These are phyloP conservation scores for Dorcoceras hygrometricum DNA, from an alignment of 257 asterid species.

Conservation along the genomic window DNA sequence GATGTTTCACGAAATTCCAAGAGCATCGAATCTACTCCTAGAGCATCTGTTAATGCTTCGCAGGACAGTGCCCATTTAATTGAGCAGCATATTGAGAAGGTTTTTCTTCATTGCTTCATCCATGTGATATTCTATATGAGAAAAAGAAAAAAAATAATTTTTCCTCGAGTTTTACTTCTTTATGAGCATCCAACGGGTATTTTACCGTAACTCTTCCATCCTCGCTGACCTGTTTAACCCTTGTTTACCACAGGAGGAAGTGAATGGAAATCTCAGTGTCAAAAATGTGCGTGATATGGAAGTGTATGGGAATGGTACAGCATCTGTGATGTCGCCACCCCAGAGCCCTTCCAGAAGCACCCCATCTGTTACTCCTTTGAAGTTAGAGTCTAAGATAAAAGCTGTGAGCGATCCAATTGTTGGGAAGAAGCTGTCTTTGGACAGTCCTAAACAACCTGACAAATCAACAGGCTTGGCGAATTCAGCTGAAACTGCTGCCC, in stretches of 20 bases:
- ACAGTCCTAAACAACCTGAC: constrained; percentile 38
- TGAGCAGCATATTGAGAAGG: constrained; percentile 39
- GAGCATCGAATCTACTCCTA: constrained; percentile 34
- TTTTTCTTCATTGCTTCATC: constrained; percentile 26
- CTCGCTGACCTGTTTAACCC: neutral
- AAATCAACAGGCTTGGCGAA: constrained; percentile 30
- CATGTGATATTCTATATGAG: constrained; percentile 4
- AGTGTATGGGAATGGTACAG: constrained; percentile 28
- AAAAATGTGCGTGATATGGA: constrained; percentile 37
- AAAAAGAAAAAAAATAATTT: too few relatives aligned
- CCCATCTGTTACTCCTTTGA: constrained; percentile 25
- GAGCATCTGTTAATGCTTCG: constrained; percentile 27
- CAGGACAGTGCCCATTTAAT: constrained; percentile 38
- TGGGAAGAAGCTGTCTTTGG: constrained; percentile 40
- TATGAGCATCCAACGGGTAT: neutral
- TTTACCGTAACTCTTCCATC: neutral
- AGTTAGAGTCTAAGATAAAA: constrained; percentile 36
- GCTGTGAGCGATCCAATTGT: constrained; percentile 29
- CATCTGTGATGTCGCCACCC: constrained; percentile 37
- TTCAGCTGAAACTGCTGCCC: constrained; percentile 36
- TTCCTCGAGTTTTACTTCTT: neutral
- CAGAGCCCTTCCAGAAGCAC: constrained; percentile 47
- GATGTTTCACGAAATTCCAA: constrained; percentile 36
- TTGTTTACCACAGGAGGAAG: constrained; percentile 50
- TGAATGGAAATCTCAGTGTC: constrained; percentile 26